Base-by-base conservation (phyloP, 768 basidiomycete genomes). In the Mycena capillaripes region DNA sequence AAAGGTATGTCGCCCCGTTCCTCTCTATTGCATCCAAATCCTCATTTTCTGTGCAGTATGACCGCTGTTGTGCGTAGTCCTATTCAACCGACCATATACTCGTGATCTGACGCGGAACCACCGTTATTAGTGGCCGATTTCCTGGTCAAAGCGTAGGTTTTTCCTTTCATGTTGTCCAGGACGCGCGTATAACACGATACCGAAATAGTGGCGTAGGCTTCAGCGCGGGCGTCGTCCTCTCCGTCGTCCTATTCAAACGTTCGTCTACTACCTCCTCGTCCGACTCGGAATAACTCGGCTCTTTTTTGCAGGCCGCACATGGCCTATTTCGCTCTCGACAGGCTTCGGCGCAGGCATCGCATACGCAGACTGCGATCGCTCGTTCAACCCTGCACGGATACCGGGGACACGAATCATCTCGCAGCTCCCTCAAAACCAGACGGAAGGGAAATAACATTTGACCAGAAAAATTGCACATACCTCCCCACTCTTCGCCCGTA, bases 201-300 rank as follows among this genome's bases (percentile, higher is more conserved):
- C 29, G 40, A 60, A 71, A 23, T 81, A 96, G 95, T 62, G 95
- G 95, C 60, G 90, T 97, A 70, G 96, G 96, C 66, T 95, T 97
- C 82, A 91, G 95, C 78, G 92, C 89, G 42, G 96, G 96, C 72
- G 94, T 97, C 73, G 89, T 97, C 70, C 91, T 93, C 48, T 96
- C 95, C 44, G 96, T 97, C 74, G 90, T 97, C 75, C 87, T 97
- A 82, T 97, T 97, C 91, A 92, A 91, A 82, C 91, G 96, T 97
- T 78, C 81, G 95, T 92, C 56, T 55, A 32, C 60, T 56, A 34
- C 59, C 65, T 36, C 55, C 17, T 55, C 59, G 52, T 67, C 14
- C 55, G 66, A 52, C 30, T 25, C 48, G 25, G 42, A 53, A 61
- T 73, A 59, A 71, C 75, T 65, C 56, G 38, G 63, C 27, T 56